A percentile compares a stretch with the other conserved stretches of the same genome.
Evolutionary conservation across 176 grass and related monocot genomes (phyloP).

Genomic region (Zoysia japonica): DNA sequence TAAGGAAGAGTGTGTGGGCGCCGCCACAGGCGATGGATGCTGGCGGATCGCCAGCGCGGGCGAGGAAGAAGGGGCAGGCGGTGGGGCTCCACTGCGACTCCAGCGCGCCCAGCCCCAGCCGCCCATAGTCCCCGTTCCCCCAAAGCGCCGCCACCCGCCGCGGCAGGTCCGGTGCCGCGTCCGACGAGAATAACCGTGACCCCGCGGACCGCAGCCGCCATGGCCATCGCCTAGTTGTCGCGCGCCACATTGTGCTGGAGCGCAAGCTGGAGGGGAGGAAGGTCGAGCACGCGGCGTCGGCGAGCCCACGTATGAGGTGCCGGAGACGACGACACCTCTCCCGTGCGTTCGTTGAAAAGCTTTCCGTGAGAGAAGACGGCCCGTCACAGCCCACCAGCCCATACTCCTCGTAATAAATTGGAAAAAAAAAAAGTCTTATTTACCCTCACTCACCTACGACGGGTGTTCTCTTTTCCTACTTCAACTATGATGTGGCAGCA

Average conservation of each 20-base stretch:
- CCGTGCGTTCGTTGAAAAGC: not conserved
- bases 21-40: slow-evolving; percentile 75
- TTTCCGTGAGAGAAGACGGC: not conserved
- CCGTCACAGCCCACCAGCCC: not conserved
- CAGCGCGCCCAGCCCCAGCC: slow-evolving; percentile 72
- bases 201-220: not conserved
- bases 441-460: no score
- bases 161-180: slow-evolving; percentile 21
- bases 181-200: slow-evolving; percentile 30
- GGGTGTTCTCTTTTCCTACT: no score
- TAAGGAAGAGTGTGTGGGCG: slow-evolving; percentile 91
- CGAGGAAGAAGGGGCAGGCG: slow-evolving; percentile 69
- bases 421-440: no score
- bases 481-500: no score
- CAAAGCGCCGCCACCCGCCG: slow-evolving; percentile 74
- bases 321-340: not conserved
- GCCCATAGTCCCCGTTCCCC: slow-evolving; percentile 92
- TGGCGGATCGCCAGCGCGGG: slow-evolving; percentile 47
- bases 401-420: no score
- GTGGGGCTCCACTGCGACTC: slow-evolving; percentile 82
- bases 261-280: not conserved
- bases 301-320: slow-evolving; percentile 32
- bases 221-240: slow-evolving; percentile 30
- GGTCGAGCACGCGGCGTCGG: slow-evolving; percentile 35
- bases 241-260: slow-evolving; percentile 49